Evolutionary conservation across 116 monocot genomes (phyloP), one percentile per base, ranked within the genome.

Genomic region (Trichopus zeylanicus): DNA sequence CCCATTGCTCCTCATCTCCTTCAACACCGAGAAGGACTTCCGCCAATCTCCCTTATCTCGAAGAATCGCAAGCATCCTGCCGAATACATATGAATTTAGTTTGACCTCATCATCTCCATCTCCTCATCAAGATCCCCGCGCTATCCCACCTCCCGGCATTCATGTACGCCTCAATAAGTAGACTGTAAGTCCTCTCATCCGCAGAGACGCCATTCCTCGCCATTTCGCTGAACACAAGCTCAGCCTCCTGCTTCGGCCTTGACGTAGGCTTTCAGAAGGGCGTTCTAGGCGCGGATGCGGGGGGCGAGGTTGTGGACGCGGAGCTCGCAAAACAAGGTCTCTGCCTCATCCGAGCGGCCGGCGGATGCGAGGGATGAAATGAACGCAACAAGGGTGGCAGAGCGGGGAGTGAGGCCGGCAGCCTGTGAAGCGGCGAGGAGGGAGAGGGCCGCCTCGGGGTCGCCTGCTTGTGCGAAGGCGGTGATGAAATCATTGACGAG

Each of bases 11-110:
- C 69, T 68, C 98, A 98, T 98, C 73, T 91, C 91, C 64, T 71
- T 82, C 65, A 91, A 63, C 23, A 98, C 77, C 5, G 79, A 70
- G 51, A 98, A 91, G 1, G 91, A 71, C 61, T 80, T 88, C 78
- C 91, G 91, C 91, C 91, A 98, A 25, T 98, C 75, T 2, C 88
- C 98, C 51, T 82, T 87, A 53, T 98, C 87, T 31, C 98, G 73
- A 53, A 91, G 71, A 23, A 82, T 61, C 0, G 82, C 88, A 38
- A 98, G 70, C n/a, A 98, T 98, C 63, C 91, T 48, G 38, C 88
- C 75, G 33, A 98, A 98, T 16, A 98, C 82, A 52, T 85, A 98
- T 2, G 98, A 76, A 70, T 78, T 91, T 5, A 81, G 87, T 23
- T 33, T 67, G 47, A 88, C 65, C 24, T 79, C 64, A 46, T 80